Evolutionary conservation across 2,329 filamentous ascomycete species (phyloP), one percentile per base, ranked within the genome.

Genomic region (Fusarium sp.): DNA sequence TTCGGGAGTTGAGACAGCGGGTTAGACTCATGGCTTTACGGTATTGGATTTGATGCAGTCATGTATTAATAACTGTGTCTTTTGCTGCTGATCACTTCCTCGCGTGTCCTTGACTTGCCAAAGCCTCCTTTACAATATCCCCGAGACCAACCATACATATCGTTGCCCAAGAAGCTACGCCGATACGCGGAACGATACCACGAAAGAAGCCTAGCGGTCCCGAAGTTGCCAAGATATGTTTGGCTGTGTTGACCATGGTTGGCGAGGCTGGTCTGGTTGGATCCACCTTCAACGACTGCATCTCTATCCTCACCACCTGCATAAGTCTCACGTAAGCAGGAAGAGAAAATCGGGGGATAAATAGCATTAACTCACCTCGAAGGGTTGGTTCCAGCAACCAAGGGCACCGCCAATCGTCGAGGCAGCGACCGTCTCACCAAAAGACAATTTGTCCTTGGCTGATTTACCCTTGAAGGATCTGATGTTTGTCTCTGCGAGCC

Each of bases 241-340:
- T 54, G 14, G 18, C 27, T 20, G 29, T 36, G n/a, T 35, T 57
- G 27, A 22, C 14, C 20, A 36, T 57, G 27, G n/a, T 36, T 18
- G 54, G 54, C n/a, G 54, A 57, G 22, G 36, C 25, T 33, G 57
- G 66, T 9, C 66, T 64, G 7, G 57, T 42, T 6, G 58, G 63
- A 25, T 66, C 63, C 5, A 64, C 59, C 33, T 67, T 70, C 4
- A 70, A 27, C n/a, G 68, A 70, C 52, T 67, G 68, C 67, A 70
- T 67, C 67, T 67, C 67, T 6, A 70, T 57, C 22, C 67, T 65
- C 3, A 63, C n/a, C 3, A 66, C 63, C 63, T 69, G 20, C 11
- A 35, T 8, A 8, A n/a, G 31, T 27, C 16, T 54, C n/a, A 29
- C 16, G 27, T 54, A 13, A 54, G 47, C 47, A 31, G 29, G 47